Percentiles rank a stretch among this genome's conserved stretches.
These are phyloP conservation scores for Calamus simplicifolius DNA, from an alignment of 176 grass and related monocot species.

Conservation along the genomic window DNA sequence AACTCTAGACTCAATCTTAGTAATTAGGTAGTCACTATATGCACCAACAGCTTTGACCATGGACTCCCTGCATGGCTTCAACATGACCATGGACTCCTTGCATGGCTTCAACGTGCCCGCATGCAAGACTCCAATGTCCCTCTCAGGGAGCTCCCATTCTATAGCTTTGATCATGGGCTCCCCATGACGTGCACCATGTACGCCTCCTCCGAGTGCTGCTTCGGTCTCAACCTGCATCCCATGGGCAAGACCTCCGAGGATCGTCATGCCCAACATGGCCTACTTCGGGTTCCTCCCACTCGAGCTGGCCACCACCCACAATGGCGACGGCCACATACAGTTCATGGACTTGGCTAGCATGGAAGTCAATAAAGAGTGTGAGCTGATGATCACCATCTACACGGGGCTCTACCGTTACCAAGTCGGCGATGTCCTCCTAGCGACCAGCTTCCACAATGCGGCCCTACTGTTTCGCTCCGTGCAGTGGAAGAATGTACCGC, in stretches of 20 bases:
- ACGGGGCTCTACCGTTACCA: conserved; percentile 57
- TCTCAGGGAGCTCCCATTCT: no score
- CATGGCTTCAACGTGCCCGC: no score
- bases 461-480: conserved; percentile 65
- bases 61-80: no score
- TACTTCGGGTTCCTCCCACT: conserved; percentile 69
- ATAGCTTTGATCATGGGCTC: no score
- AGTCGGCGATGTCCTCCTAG: conserved; percentile 50
- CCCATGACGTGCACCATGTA: conserved; percentile 69
- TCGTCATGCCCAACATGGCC: conserved; percentile 72
- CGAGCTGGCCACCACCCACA: conserved; percentile 15
- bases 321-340: not conserved
- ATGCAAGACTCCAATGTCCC: no score
- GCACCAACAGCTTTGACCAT: no score
- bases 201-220: conserved; percentile 64
- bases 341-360: conserved; percentile 37
- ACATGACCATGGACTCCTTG: no score
- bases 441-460: conserved; percentile 55
- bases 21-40: no score
- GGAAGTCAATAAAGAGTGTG: conserved; percentile 43
- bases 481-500: conserved; percentile 57
- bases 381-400: conserved; percentile 69
- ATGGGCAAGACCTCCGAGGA: conserved; percentile 55
- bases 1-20: no score
- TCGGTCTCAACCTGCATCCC: conserved; percentile 47